These are phyloP conservation scores for Tylopilus sp. DNA, from an alignment of 1,284 basidiomycete species.

Conservation along the genomic window DNA sequence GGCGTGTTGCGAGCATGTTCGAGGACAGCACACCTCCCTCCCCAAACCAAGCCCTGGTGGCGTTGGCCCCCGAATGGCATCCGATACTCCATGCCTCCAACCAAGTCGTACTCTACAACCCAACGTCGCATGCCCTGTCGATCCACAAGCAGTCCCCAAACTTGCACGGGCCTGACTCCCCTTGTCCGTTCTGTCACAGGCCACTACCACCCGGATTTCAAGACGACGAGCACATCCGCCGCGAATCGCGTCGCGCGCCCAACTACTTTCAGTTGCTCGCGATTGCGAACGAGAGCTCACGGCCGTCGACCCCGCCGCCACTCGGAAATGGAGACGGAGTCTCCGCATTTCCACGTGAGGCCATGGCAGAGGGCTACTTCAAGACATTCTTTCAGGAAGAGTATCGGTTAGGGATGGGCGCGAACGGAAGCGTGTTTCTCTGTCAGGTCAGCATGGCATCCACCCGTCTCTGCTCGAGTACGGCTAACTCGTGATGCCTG, in stretches of 20 bases:
- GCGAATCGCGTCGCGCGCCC: slow-evolving; percentile 44
- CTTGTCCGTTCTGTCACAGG: slow-evolving; percentile 72
- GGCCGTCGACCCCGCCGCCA: slow-evolving; percentile 52
- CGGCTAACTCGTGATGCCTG: not conserved
- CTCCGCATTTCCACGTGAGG: slow-evolving; percentile 52
- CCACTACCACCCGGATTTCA: slow-evolving; percentile 41
- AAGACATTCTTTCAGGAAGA: slow-evolving; percentile 88
- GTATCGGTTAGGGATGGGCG: slow-evolving; percentile 84
- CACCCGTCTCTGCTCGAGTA: slow-evolving; percentile 1
- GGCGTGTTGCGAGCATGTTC: slow-evolving; percentile 26
- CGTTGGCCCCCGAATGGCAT: slow-evolving; percentile 48
- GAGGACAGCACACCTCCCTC: slow-evolving; percentile 33
- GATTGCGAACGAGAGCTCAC: slow-evolving; percentile 59
- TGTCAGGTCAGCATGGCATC: slow-evolving; percentile 61
- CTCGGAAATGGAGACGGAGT: slow-evolving; percentile 17
- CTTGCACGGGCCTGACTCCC: slow-evolving; percentile 25
- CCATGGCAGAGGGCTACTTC: slow-evolving; percentile 81
- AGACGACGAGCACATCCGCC: slow-evolving; percentile 24
- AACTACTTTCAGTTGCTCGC: slow-evolving; percentile 75
- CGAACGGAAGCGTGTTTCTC: slow-evolving; percentile 84
- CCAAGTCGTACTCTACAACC: slow-evolving; percentile 87
- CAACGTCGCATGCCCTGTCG: slow-evolving; percentile 78
- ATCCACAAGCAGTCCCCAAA: slow-evolving; percentile 48
- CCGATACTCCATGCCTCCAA: slow-evolving; percentile 75
- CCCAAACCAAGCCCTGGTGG: slow-evolving; percentile 30